Percentiles rank a stretch among this genome's conserved stretches.
Conservation (phyloP, 495 filamentous ascomycete species). For the Sabuloglossum arenarium region DNA sequence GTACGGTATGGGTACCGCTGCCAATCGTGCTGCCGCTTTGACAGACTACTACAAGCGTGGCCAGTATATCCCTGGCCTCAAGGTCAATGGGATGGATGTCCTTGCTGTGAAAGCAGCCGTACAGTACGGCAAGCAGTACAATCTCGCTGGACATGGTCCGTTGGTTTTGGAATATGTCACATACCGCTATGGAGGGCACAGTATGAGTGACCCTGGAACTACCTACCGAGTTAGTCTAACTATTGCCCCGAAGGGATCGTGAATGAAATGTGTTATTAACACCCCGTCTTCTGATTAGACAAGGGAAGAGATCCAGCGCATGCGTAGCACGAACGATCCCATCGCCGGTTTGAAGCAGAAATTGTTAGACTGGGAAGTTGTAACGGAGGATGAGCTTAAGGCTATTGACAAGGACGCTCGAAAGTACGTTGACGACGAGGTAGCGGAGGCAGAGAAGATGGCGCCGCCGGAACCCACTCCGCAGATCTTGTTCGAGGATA, state of each 20-base stretch:
- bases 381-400: conserved; percentile 94
- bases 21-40: conserved; percentile 76
- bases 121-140: conserved; percentile 74
- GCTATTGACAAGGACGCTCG: conserved; percentile 79
- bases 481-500: conserved; percentile 84
- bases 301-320: conserved; percentile 97
- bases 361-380: conserved; percentile 85
- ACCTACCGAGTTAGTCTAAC: conserved; percentile 49
- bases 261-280: background rate
- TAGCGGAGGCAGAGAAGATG: conserved; percentile 76
- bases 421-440: conserved; percentile 68
- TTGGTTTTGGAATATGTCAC: conserved; percentile 97
- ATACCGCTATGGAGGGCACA: conserved; percentile 97
- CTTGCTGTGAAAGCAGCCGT: conserved; percentile 94
- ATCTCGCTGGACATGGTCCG: conserved; percentile 61
- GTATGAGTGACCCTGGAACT: conserved; percentile 97
- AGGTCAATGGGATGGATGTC: conserved; percentile 99
- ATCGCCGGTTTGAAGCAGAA: conserved; percentile 97
- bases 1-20: conserved; percentile 98
- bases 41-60: conserved; percentile 99
- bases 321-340: conserved; percentile 95
- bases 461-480: conserved; percentile 47
- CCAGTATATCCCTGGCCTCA: conserved; percentile 97
- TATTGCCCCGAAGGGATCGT: background rate
- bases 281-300: conserved; percentile 21